Conservation (phyloP, 2,329 filamentous ascomycete species). For the Fusarium sp. region DNA sequence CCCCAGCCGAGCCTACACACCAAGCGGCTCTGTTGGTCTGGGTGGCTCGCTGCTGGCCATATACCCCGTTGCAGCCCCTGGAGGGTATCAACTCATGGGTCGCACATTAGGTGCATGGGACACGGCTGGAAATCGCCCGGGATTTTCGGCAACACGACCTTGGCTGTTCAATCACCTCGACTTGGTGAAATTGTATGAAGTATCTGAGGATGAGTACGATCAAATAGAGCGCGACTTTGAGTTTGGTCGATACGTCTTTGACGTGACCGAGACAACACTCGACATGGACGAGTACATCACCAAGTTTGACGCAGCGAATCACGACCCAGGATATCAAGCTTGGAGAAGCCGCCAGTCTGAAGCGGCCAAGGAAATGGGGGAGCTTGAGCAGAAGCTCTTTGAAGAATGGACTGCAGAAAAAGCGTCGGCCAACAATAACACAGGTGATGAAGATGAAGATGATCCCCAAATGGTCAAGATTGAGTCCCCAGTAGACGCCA, state of each 20-base stretch:
- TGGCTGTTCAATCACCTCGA: slow-evolving; percentile 55
- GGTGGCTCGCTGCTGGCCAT: slow-evolving; percentile 52
- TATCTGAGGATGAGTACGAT: slow-evolving; percentile 49
- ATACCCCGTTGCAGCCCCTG: slow-evolving; percentile 53
- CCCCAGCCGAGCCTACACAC: neutral
- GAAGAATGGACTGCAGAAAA: neutral
- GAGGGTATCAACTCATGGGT: slow-evolving; percentile 55
- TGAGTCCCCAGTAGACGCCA: neutral
- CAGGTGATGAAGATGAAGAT: neutral
- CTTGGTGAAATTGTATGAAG: slow-evolving; percentile 49
- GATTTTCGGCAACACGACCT: slow-evolving; percentile 45
- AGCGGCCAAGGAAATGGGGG: neutral
- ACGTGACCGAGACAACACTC: slow-evolving; percentile 42
- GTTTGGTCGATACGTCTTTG: slow-evolving; percentile 48
- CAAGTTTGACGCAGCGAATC: neutral
- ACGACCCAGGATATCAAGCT: neutral
- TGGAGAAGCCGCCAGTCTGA: neutral
- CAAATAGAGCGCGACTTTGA: slow-evolving; percentile 44
- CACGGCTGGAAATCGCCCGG: slow-evolving; percentile 46
- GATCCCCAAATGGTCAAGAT: neutral
- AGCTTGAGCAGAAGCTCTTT: neutral
- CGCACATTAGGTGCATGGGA: slow-evolving; percentile 50
- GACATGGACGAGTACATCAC: slow-evolving; percentile 45
- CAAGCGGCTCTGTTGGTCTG: slow-evolving; percentile 46
- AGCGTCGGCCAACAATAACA: neutral